Base-by-base conservation (phyloP, 2,329 filamentous ascomycete species). In the Apiospora marii region DNA sequence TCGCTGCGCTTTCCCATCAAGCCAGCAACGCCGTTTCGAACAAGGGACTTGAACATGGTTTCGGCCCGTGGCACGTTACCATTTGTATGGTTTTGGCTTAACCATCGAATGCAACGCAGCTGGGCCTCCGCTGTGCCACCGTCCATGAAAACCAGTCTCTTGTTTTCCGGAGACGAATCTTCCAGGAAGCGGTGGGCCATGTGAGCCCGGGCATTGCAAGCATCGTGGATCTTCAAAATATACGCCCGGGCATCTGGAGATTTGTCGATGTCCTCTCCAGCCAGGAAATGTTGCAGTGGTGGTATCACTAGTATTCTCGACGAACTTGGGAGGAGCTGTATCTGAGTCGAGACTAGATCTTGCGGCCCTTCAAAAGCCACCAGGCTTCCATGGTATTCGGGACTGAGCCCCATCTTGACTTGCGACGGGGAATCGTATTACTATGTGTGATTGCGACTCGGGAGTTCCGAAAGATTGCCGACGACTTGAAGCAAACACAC, bases 281-380 rank as follows among this genome's bases (percentile, higher is more conserved):
- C 77, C 37, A 88, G 74, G 74, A 89, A 90, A 46, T 83, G 82
- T 72, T 86, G 81, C n/a, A 90, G 74, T 44, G 81, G 80, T 0
- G 90, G 89, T 1, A 92, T 81, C 48, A 91, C 84, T 34, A 91
- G 79, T 49, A 92, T 86, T 72, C 91, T 87, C 0, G 87, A 81
- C 1, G 89, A 92, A 4, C 84, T 85, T 12, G 90, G 90, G 14
- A 92, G 85, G 3, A 92, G 84, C 67, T 86, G 86, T 51, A 92
- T 81, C 76, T 92, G 90, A 4, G 88, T 91, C 34, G 87, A 86
- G 43, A 92, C 84, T 43, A 84, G 82, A 67, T 90, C 86, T 34
- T 81, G 76, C 44, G 88, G 84, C 7, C 90, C 90, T 77, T 92
- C 90, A 72, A 92, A 86, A 74, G 90, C 89, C 70, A 92, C 84